Percentiles rank a stretch among this genome's conserved stretches.
phyloP scores from a whole-genome alignment of 345 rosid species.

The Sisymbrium irio region DNA sequence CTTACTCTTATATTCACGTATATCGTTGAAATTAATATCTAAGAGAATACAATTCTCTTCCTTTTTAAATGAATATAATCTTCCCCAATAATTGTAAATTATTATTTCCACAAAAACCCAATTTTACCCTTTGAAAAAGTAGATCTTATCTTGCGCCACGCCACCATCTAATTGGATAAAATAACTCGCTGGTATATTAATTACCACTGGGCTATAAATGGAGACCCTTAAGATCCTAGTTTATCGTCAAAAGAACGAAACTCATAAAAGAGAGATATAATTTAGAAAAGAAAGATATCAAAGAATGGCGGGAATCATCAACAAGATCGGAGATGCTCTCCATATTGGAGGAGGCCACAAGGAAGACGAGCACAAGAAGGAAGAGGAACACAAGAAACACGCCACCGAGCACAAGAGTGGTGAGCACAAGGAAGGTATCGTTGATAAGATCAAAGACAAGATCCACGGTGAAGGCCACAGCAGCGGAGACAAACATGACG shows the following conservation, averaged over 20 bases:
- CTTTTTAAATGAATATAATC: not conserved
- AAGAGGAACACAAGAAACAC: constrained; percentile 33
- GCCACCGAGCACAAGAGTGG: constrained; percentile 35
- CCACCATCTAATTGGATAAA: not conserved
- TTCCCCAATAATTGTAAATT: not conserved
- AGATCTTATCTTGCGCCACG: constrained; percentile 17
- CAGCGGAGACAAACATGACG: constrained; percentile 27
- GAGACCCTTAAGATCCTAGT: constrained; percentile 12
- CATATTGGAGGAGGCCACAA: constrained; percentile 55
- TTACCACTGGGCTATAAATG: constrained; percentile 11
- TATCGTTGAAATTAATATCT: not conserved
- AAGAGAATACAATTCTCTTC: not conserved
- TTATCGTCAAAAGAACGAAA: constrained; percentile 9
- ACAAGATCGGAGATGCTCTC: constrained; percentile 66
- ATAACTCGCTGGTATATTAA: not conserved
- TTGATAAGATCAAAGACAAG: constrained; percentile 41
- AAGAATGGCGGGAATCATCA: constrained; percentile 56
- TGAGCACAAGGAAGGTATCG: constrained; percentile 50
- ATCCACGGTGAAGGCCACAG: constrained; percentile 42
- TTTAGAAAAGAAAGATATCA: not conserved
- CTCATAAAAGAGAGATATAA: not conserved
- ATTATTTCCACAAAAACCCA: not conserved
- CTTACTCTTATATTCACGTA: too few relatives aligned
- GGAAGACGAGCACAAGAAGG: constrained; percentile 43
- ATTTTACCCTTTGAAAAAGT: not conserved